Conservation (phyloP, 768 basidiomycete species). For the Mrakia hoshinonis region DNA sequence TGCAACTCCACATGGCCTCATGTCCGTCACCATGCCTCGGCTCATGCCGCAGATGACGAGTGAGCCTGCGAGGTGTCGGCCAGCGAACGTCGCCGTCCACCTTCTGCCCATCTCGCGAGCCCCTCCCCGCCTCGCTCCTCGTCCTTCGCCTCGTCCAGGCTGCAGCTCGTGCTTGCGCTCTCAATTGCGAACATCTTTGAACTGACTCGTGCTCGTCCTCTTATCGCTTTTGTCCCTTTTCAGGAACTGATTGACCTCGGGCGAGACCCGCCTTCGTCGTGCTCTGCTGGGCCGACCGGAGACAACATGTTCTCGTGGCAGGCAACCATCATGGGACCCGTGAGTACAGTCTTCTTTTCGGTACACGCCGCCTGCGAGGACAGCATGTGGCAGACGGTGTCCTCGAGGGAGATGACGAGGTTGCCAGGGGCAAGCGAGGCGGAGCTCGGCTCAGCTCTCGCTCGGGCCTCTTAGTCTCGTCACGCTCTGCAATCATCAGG, state of each 20-base stretch:
- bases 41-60: not conserved
- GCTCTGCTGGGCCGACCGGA: slow-evolving; percentile 94
- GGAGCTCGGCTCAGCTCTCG: no score
- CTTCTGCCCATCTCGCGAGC: not conserved
- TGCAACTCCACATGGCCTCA: no score
- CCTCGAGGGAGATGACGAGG: no score
- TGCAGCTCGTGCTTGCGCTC: not conserved
- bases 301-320: slow-evolving; percentile 94
- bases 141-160: not conserved
- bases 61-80: not conserved
- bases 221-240: not conserved
- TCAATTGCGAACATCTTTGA: no score
- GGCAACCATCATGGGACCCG: slow-evolving; percentile 31
- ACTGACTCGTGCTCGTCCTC: slow-evolving; percentile 19
- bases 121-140: not conserved
- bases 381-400: no score
- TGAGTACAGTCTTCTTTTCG: slow-evolving; percentile 3
- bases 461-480: not conserved
- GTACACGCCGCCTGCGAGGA: not conserved
- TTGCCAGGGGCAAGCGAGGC: no score
- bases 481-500: not conserved
- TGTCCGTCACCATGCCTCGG: not conserved
- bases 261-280: slow-evolving; percentile 97
- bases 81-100: not conserved
- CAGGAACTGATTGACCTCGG: slow-evolving; percentile 99